These are phyloP conservation scores for Mycosarcoma mackinlayi DNA, from an alignment of 1,284 basidiomycete species.

Conservation along the genomic window DNA sequence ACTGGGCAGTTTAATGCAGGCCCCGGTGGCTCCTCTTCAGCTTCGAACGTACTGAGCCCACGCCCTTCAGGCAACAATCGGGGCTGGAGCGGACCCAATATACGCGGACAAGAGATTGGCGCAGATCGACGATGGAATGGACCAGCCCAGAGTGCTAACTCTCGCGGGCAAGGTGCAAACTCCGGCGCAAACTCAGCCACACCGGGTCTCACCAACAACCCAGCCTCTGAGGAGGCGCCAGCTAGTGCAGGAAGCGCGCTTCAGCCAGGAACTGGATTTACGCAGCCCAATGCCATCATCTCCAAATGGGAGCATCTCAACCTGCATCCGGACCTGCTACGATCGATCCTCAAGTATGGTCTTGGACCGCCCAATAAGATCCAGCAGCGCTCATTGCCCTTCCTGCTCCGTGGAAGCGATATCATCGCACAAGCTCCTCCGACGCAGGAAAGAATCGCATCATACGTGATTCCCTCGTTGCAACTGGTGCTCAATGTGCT, in stretches of 20 bases:
- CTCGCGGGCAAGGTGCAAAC: slow-evolving; percentile 14
- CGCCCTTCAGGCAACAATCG: slow-evolving; percentile 37
- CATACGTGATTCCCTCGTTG: slow-evolving; percentile 73
- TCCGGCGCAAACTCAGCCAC: neutral
- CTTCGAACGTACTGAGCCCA: slow-evolving; percentile 32
- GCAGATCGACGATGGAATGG: slow-evolving; percentile 35
- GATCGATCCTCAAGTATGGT: slow-evolving; percentile 93
- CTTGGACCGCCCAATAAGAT: slow-evolving; percentile 98
- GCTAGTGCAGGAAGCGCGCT: neutral
- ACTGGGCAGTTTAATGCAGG: slow-evolving; percentile 20
- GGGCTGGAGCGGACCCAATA: slow-evolving; percentile 27
- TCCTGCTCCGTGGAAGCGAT: slow-evolving; percentile 90
- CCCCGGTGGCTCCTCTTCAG: slow-evolving; percentile 16
- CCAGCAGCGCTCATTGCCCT: slow-evolving; percentile 93
- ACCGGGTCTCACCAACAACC: slow-evolving; percentile 16
- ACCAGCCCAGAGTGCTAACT: slow-evolving; percentile 11
- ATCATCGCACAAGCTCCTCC: slow-evolving; percentile 98
- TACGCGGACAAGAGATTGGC: slow-evolving; percentile 16
- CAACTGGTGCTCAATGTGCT: slow-evolving; percentile 57
- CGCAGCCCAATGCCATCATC: slow-evolving; percentile 81
- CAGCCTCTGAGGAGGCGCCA: slow-evolving; percentile 26
- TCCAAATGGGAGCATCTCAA: slow-evolving; percentile 96
- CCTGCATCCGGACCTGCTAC: slow-evolving; percentile 84
- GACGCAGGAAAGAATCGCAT: slow-evolving; percentile 96
- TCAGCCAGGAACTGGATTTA: slow-evolving; percentile 72